Percentiles rank a stretch among this genome's conserved stretches.
Conservation (phyloP, 2,329 filamentous ascomycete species). For the Didymella arachidicola region DNA sequence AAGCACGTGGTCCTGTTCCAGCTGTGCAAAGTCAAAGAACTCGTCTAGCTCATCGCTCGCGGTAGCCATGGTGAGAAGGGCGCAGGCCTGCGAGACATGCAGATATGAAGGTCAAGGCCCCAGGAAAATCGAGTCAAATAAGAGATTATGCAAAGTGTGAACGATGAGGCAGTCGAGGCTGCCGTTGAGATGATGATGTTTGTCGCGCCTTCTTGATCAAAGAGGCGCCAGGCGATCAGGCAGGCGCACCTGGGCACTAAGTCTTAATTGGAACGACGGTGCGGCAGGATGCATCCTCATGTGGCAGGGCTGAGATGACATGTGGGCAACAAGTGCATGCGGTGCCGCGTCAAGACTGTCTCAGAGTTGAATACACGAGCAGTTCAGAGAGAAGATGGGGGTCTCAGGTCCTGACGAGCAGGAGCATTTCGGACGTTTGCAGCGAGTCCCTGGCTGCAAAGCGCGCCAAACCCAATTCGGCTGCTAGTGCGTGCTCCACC, state of each 20-base stretch:
- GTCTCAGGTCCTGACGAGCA: not conserved
- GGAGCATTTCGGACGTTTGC: not conserved
- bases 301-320: not conserved
- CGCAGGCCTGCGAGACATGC: not conserved
- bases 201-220: slow-evolving; percentile 16
- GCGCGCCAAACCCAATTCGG: slow-evolving; percentile 5
- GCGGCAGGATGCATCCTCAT: not conserved
- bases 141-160: not conserved
- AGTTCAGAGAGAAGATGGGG: not conserved
- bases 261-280: slow-evolving; percentile 2
- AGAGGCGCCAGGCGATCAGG: slow-evolving; percentile 15
- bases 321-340: not conserved
- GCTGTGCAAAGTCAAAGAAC: slow-evolving; percentile 47
- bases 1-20: slow-evolving; percentile 33
- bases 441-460: not conserved
- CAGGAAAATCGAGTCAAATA: not conserved
- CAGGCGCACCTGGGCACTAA: slow-evolving; percentile 11
- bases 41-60: slow-evolving; percentile 38
- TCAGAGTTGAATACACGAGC: not conserved
- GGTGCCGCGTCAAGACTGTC: not conserved
- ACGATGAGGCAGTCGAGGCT: slow-evolving; percentile 9
- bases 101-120: not conserved
- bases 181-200: slow-evolving; percentile 7
- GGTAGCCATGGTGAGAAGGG: slow-evolving; percentile 7
- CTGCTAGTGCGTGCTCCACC: slow-evolving; percentile 10